Evolutionary conservation across 2,329 filamentous ascomycete species (phyloP), one percentile per base, ranked within the genome.

Genomic region (Myriangium duriaei): DNA sequence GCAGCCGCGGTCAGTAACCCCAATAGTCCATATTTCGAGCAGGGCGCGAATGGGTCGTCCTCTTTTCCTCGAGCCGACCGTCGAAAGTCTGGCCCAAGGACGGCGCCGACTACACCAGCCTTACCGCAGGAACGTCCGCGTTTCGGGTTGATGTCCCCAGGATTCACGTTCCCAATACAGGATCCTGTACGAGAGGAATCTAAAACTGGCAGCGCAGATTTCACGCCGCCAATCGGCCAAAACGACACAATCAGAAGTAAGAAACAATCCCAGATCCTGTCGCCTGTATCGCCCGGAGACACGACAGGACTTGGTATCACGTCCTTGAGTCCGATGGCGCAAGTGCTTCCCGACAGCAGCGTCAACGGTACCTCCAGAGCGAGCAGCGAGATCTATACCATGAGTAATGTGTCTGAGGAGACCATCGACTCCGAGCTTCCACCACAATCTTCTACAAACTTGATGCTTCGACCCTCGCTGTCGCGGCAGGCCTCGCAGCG

Each of bases 401-500:
- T 88, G 56, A 95, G 88, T 63, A 95, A 96, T 55, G 81, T 94
- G 53, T 96, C 91, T 5, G 84, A 81, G 11, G 91, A 98, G 57
- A 98, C 91, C 3, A 57, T 96, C 33, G 80, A 80, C 9, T 98
- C 91, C 0, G 91, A 96, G 58, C 34, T 50, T 12, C 51, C 51
- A 4, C 61, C 60, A 5, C 62, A 65, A 33, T 55, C 63, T 12
- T 61, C 53, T 49, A 66, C 59, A 30, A 61, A 67, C 30, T 55
- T 81, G 11, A 65, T 76, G 12, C 74, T 51, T 2, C 50, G 78
- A 19, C 56, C 57, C 4, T 30, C 55, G 53, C 36, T 48, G 39
- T 28, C 36, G 26, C 71, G 43, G 42, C 24, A 43, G 30, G 62
- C 58, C 41, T 47, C 64, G 36, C 21, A 30, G 14, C 15, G 13